Conservation (phyloP, 257 asterid genomes). For the Nicotiana paniculata region DNA sequence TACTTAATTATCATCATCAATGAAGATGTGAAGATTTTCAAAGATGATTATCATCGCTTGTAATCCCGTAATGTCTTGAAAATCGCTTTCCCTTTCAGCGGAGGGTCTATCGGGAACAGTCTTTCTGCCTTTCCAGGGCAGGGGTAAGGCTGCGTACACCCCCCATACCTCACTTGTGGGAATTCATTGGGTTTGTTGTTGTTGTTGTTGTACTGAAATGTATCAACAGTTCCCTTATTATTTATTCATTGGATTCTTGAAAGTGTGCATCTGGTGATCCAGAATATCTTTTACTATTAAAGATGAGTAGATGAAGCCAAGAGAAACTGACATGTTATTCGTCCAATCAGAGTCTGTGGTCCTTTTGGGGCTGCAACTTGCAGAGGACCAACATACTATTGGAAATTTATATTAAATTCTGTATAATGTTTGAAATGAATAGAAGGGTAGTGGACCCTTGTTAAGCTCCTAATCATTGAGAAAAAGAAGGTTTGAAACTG, state of each 20-base stretch:
- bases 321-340: background rate
- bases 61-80: background rate
- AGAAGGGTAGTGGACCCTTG: background rate
- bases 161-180: no score
- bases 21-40: background rate
- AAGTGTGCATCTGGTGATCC: background rate
- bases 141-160: no score
- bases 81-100: background rate
- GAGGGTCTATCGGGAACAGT: no score
- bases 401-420: background rate
- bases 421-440: background rate
- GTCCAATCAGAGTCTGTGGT: background rate
- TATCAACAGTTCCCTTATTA: background rate
- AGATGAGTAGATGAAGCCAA: background rate
- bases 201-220: background rate
- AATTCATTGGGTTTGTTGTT: no score
- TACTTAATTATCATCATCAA: background rate
- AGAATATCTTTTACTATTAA: background rate
- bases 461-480: background rate
- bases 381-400: background rate
- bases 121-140: no score
- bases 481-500: background rate
- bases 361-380: background rate
- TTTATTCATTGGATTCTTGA: background rate
- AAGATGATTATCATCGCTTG: no score